Conservation (phyloP, 306 rosid species). For the Acacia melanoxylon region DNA sequence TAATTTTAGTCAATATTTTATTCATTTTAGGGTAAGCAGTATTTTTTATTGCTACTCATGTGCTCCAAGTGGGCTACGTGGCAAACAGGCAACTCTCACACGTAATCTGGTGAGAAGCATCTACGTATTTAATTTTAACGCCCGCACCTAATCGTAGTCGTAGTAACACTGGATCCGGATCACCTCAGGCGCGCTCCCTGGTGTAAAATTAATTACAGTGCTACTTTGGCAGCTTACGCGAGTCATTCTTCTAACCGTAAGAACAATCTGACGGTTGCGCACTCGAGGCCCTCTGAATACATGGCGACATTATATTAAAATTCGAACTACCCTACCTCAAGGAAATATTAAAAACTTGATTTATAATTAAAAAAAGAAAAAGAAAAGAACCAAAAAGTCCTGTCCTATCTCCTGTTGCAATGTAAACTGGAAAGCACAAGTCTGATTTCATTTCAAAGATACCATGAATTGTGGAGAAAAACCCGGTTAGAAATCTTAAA, state of each 20-base stretch:
- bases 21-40: background rate
- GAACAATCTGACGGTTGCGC: background rate
- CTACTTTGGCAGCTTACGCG: background rate
- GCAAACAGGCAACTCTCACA: background rate
- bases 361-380: background rate
- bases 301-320: background rate
- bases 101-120: background rate
- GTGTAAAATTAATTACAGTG: background rate
- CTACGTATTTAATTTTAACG: background rate
- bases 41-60: background rate
- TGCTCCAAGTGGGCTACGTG: background rate
- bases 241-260: background rate
- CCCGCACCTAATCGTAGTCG: background rate
- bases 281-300: background rate
- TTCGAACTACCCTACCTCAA: background rate
- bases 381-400: background rate
- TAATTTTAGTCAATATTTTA: background rate
- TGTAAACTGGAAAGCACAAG: background rate
- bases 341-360: background rate
- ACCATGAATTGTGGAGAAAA: conserved; percentile 65
- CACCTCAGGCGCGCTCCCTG: background rate
- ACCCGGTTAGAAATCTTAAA: conserved; percentile 34
- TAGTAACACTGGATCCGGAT: background rate
- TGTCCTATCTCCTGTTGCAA: background rate
- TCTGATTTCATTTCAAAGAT: conserved; percentile 22